Conservation (phyloP, 2,329 filamentous ascomycete genomes). For the Xylaria sp. region DNA sequence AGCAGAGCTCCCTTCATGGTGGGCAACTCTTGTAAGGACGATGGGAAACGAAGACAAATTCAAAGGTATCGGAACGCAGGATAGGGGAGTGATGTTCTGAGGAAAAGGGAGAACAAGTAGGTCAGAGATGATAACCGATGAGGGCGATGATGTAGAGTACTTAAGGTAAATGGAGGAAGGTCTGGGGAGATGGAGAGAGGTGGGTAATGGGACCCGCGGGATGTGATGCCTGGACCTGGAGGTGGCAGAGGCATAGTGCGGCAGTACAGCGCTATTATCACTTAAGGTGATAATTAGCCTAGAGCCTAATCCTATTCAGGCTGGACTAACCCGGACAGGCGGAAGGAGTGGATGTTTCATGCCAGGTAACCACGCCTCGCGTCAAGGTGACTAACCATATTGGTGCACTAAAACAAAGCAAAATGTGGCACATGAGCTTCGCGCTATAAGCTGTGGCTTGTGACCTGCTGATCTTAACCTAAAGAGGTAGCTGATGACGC, state of each 20-base stretch:
- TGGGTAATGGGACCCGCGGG: slow-evolving; percentile 3
- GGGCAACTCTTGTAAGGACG: slow-evolving; percentile 31
- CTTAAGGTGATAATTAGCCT: background rate
- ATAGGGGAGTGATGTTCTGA: background rate
- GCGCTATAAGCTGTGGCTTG: slow-evolving; percentile 10
- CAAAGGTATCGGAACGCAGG: background rate
- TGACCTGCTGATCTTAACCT: slow-evolving; percentile 11
- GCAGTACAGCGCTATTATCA: background rate
- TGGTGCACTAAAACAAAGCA: background rate
- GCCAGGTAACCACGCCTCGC: too few relatives aligned
- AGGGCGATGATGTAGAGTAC: slow-evolving; percentile 10
- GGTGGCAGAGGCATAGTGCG: background rate
- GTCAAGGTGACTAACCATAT: background rate
- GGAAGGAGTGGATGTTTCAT: background rate
- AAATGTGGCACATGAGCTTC: slow-evolving; percentile 10
- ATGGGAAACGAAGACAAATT: slow-evolving; percentile 9
- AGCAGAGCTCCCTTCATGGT: slow-evolving; percentile 83
- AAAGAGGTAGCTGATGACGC: slow-evolving; percentile 17
- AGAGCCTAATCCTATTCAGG: background rate
- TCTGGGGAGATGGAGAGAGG: slow-evolving; percentile 8
- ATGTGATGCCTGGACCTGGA: background rate
- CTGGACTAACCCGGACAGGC: background rate
- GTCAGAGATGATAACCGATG: background rate
- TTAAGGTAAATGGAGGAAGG: slow-evolving; percentile 11
- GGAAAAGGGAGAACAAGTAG: slow-evolving; percentile 3